Conservation (phyloP, 371 early-diverging fungal genomes). For the Circinella umbellata region DNA sequence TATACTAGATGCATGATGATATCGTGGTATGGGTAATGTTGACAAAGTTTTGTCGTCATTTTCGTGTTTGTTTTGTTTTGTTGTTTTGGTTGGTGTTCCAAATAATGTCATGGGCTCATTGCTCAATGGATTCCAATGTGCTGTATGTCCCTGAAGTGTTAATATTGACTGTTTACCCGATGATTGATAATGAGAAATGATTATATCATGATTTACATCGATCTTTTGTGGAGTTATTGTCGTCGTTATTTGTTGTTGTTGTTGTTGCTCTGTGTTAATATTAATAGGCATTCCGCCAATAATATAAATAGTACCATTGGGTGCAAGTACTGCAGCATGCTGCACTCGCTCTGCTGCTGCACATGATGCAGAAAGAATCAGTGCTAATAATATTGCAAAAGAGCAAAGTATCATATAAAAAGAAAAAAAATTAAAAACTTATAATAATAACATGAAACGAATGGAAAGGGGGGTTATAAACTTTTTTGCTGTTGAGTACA, state of each 20-base stretch:
- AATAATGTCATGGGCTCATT: neutral
- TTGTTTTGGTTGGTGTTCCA: neutral
- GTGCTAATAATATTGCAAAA: neutral
- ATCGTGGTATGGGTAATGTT: neutral
- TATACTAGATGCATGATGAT: neutral
- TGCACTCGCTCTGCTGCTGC: constrained; percentile 1
- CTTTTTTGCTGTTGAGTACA: too few relatives aligned
- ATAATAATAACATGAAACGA: constrained; percentile 12
- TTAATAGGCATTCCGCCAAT: neutral
- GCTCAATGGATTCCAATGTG: neutral
- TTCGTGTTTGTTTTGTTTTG: neutral
- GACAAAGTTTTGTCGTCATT: too few relatives aligned
- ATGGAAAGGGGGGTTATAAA: constrained; percentile 2
- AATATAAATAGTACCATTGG: constrained; percentile 5
- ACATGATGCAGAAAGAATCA: constrained; percentile 9
- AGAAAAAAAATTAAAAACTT: too few relatives aligned
- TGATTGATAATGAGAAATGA: neutral
- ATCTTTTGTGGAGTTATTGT: neutral
- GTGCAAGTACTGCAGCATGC: constrained; percentile 6
- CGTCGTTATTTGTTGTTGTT: neutral
- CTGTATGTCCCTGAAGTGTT: neutral
- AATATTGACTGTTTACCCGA: neutral
- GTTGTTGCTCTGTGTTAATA: neutral
- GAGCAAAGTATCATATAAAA: constrained; percentile 4
- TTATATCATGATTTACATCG: neutral